Evolutionary conservation across 352 stramenopile species (phyloP).

Genomic region (Peronospora farinosa): DNA sequence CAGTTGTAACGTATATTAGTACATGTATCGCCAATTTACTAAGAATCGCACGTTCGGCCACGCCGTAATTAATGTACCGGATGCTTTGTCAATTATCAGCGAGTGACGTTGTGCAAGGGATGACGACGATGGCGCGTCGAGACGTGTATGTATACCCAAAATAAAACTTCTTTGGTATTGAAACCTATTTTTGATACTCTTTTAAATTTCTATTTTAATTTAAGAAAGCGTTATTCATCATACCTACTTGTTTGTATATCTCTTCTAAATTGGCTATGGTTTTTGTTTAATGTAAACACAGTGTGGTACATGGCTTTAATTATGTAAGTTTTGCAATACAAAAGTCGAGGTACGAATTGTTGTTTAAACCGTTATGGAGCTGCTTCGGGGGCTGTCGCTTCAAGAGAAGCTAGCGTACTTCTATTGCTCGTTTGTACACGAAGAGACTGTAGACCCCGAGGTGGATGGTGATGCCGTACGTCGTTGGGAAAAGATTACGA

Average conservation of each 20-base stretch:
- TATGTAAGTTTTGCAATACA: background rate
- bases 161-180: background rate
- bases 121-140: conserved; percentile 13
- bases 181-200: no score
- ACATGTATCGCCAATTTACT: no score
- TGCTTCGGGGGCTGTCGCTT: conserved; percentile 43
- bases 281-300: background rate
- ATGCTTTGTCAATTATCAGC: conserved; percentile 7
- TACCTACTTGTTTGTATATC: no score
- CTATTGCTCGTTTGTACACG: conserved; percentile 64
- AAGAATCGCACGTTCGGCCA: background rate
- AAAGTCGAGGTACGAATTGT: conserved; percentile 2
- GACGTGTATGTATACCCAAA: background rate
- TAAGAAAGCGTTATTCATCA: no score
- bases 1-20: no score
- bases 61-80: no score
- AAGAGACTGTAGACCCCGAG: conserved; percentile 45
- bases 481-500: conserved; percentile 52
- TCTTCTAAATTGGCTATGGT: no score
- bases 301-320: background rate
- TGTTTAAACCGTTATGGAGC: conserved; percentile 2
- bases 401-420: conserved; percentile 74
- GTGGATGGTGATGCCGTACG: conserved; percentile 46
- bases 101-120: background rate
- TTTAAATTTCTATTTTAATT: no score